Evolutionary conservation across 1,139 yeast species (phyloP).

Genomic region (Magnusiomyces suaveolens): DNA sequence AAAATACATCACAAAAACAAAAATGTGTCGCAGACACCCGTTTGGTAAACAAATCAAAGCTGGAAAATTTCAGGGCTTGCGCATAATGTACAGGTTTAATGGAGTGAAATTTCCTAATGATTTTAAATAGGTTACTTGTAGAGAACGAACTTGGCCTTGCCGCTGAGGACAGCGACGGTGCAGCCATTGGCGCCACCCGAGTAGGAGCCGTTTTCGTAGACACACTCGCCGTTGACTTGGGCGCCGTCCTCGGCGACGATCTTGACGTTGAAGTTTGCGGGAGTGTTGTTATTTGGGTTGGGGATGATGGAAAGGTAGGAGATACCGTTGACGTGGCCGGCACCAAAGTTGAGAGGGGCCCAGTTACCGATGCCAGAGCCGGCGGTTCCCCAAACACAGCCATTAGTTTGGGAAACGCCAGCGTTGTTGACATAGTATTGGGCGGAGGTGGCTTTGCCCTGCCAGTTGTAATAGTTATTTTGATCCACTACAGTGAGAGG

Average conservation of each 20-base stretch:
- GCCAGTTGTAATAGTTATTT: constrained; percentile 69
- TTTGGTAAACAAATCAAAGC: too few species aligned
- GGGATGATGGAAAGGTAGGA: constrained; percentile 83
- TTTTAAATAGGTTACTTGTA: constrained; percentile 34
- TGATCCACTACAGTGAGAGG: constrained; percentile 75
- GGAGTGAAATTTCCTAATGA: constrained; percentile 94
- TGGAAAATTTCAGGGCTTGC: too few species aligned
- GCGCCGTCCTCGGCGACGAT: constrained; percentile 66
- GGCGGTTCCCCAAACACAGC: constrained; percentile 83
- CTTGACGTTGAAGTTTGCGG: constrained; percentile 76
- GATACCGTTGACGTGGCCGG: constrained; percentile 71
- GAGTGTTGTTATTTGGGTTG: constrained; percentile 73
- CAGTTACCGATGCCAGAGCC: constrained; percentile 89
- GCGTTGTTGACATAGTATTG: constrained; percentile 97
- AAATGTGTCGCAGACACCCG: too few species aligned
- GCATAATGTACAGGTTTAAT: too few species aligned
- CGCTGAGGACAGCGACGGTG: constrained; percentile 80
- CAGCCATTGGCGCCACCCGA: constrained; percentile 80
- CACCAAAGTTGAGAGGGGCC: constrained; percentile 94
- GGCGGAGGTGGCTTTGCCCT: constrained; percentile 74
- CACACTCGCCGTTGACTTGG: constrained; percentile 63
- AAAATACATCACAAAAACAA: too few species aligned
- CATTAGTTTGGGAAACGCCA: constrained; percentile 79
- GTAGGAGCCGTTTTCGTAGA: constrained; percentile 69
- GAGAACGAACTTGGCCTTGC: constrained; percentile 67